Evolutionary conservation across 192 early-diverging fungal genomes (phyloP), one percentile per base, ranked within the genome.

Genomic region (Coemansia umbellata): DNA sequence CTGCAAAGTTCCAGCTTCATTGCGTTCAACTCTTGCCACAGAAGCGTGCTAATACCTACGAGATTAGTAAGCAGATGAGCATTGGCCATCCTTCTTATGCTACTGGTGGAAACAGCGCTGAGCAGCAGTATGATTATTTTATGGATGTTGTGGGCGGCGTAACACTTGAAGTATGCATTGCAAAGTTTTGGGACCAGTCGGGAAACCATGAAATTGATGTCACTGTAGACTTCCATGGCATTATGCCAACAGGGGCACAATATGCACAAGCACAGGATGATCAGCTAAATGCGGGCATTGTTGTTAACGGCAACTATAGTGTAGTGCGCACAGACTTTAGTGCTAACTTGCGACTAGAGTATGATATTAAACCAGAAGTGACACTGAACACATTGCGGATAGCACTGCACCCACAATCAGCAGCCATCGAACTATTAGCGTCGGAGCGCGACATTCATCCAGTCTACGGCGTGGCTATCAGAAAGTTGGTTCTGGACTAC

Each of bases 151-250:
- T 81, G 35, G 83, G 87, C 55, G 81, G 82, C 23, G 75, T 70
- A 4, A 91, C 88, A 18, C 62, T 95, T 24, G 94, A 98, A 66
- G 76, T 91, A 22, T 67, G 85, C 51, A 45, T 97, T 30, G 91
- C 91, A 2, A 92, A 93, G 65, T 94, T 90, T 69, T 99, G 96
- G 93, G 86, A 84, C 37, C 80, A 82, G 50, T 68, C 86, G 22
- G 92, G 83, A 21, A 58, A 72, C 10, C 87, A 91, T 54, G 63
- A 68, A 21, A 65, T 95, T 7, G 81, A 83, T 22, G 60, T 93
- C 9, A 76, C 82, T 14, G 33, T 96, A 10, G 78, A 79, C n/a
- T 95, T 97, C 70, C 85, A 87, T 55, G 91, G 91, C 15, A 78
- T 94, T 13, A 52, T 70, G 68, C 67, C 61, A 62, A 76, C 51